Percentiles rank a stretch among this genome's conserved stretches.
phyloP scores from a whole-genome alignment of 2,329 filamentous ascomycete species.

The Fusarium siculi region DNA sequence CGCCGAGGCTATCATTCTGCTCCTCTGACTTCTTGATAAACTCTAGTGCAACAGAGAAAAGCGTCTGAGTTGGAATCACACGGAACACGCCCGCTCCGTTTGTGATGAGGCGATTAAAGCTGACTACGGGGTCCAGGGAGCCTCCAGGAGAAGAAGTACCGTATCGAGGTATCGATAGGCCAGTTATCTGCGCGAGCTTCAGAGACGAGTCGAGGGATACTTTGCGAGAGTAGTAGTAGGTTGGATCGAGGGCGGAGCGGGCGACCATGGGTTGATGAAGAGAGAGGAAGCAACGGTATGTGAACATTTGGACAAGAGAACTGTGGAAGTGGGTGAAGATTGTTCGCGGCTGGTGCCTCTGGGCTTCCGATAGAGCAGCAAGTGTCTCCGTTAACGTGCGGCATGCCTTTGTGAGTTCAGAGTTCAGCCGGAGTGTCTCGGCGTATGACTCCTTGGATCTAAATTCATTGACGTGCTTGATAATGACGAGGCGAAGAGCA shows the following conservation, averaged over 20 bases:
- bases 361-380: constrained; percentile 49
- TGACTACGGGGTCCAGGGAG: constrained; percentile 36
- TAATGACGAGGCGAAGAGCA: constrained; percentile 55
- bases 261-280: constrained; percentile 64
- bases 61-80: constrained; percentile 52
- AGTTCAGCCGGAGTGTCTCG: constrained; percentile 58
- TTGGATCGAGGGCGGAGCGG: constrained; percentile 56
- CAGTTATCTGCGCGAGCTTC: constrained; percentile 49
- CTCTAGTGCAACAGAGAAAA: constrained; percentile 58
- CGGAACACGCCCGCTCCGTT: constrained; percentile 57
- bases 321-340: constrained; percentile 53
- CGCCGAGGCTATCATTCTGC: constrained; percentile 47
- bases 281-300: constrained; percentile 61
- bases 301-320: constrained; percentile 54
- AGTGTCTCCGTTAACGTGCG: constrained; percentile 48
- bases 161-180: constrained; percentile 38
- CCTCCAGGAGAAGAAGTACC: constrained; percentile 24
- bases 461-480: constrained; percentile 60
- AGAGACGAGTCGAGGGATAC: constrained; percentile 57
- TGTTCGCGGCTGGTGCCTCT: constrained; percentile 28
- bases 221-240: constrained; percentile 65
- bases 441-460: constrained; percentile 56
- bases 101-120: constrained; percentile 53
- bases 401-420: constrained; percentile 56
- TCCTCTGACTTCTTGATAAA: constrained; percentile 58